Evolutionary conservation across 179 eudicot genomes (phyloP).

Genomic region (Gypsophila paniculata): DNA sequence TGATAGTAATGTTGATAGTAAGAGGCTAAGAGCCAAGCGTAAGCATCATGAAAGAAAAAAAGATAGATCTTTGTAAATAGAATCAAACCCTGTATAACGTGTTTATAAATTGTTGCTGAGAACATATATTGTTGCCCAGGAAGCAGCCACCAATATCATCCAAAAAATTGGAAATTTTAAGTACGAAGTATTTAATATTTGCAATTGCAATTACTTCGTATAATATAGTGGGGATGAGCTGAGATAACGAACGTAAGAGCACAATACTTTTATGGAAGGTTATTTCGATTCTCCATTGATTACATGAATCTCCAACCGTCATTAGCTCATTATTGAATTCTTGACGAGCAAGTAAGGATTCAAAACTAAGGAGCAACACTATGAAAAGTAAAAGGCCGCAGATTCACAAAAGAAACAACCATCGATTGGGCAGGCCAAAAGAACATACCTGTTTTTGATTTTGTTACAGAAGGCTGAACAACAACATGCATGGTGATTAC

Average conservation of each 20-base stretch:
- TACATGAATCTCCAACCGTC: neutral
- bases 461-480: slow-evolving; percentile 73
- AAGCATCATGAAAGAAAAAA: no score
- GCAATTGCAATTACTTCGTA: no score
- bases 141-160: no score
- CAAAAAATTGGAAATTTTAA: no score
- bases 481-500: slow-evolving; percentile 88
- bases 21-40: no score
- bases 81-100: no score
- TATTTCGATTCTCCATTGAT: neutral
- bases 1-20: no score
- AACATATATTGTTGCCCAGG: no score
- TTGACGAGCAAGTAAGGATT: neutral
- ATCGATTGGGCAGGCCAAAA: neutral
- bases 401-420: neutral
- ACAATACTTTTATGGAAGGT: neutral
- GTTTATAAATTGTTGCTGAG: no score
- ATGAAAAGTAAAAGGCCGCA: neutral
- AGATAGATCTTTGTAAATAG: no score
- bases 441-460: slow-evolving; percentile 66
- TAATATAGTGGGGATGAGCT: no score
- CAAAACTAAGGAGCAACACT: neutral
- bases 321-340: neutral
- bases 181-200: no score
- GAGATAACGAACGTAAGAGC: neutral